Percentiles rank a stretch among this genome's conserved stretches.
These are phyloP conservation scores for Pelargonium fulgidum DNA, from an alignment of 441 rosid species.

Conservation along the genomic window DNA sequence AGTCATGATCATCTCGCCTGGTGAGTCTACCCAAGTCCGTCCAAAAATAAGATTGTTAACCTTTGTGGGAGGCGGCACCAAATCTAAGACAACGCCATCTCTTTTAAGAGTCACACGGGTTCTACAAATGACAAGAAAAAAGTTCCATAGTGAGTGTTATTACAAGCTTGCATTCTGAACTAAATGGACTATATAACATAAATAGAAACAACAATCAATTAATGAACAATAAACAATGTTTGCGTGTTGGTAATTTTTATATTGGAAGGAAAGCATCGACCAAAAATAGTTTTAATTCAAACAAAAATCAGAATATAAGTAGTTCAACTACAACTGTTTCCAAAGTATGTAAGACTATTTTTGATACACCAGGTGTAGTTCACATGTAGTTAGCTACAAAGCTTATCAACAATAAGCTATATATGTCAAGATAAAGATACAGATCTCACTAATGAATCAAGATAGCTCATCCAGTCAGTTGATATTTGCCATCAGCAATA, in stretches of 20 bases:
- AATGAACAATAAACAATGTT: no score
- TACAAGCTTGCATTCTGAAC: no score
- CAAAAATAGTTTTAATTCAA: background rate
- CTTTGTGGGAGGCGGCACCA: constrained; percentile 92
- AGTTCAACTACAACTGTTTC: background rate
- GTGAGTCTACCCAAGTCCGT: constrained; percentile 91
- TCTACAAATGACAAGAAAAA: constrained; percentile 53
- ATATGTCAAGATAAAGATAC: background rate
- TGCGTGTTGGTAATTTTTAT: no score
- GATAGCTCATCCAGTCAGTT: background rate
- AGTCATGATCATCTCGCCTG: constrained; percentile 92
- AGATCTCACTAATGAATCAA: background rate
- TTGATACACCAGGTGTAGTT: background rate
- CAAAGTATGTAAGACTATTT: background rate
- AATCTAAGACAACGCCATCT: constrained; percentile 80
- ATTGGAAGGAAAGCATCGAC: background rate
- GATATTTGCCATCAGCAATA: background rate
- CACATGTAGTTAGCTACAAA: background rate
- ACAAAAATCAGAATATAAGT: background rate
- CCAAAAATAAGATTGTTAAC: constrained; percentile 92
- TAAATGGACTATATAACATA: no score
- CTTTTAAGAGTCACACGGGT: constrained; percentile 83
- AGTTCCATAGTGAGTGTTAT: no score
- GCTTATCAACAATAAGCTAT: background rate
- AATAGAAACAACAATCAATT: no score